Evolutionary conservation across 2,329 filamentous ascomycete species (phyloP).

Genomic region (Neofusicoccum kwambonambiense): DNA sequence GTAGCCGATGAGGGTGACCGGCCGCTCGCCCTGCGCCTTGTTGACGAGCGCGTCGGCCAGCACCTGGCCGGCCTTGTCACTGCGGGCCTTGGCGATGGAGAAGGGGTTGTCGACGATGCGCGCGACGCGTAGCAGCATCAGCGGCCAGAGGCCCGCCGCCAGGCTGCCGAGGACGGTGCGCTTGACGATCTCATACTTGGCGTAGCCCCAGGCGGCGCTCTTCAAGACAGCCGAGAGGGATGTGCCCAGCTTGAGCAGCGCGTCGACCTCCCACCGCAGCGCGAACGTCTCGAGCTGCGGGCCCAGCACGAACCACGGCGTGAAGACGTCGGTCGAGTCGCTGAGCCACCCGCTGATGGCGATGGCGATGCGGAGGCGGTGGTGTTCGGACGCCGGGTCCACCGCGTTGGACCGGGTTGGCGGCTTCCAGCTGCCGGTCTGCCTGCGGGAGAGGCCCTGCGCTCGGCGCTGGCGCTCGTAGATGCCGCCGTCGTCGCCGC

Average conservation of each 20-base stretch:
- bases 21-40: constrained; percentile 76
- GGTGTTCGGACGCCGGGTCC: constrained; percentile 3
- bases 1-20: constrained; percentile 78
- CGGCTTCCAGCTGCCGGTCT: constrained; percentile 32
- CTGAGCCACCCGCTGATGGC: constrained; percentile 80
- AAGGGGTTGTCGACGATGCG: constrained; percentile 78
- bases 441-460: background rate
- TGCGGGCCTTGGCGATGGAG: constrained; percentile 70
- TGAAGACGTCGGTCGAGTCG: constrained; percentile 67
- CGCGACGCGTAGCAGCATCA: constrained; percentile 46
- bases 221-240: constrained; percentile 75
- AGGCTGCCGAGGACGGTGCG: constrained; percentile 51
- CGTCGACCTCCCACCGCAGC: constrained; percentile 77
- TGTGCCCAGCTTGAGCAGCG: constrained; percentile 73
- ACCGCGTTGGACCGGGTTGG: constrained; percentile 22
- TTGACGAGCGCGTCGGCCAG: constrained; percentile 82
- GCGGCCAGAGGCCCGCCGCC: constrained; percentile 49
- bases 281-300: constrained; percentile 75
- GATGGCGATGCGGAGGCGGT: constrained; percentile 70
- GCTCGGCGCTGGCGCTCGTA: constrained; percentile 44
- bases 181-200: constrained; percentile 73
- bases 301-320: constrained; percentile 76
- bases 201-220: constrained; percentile 75
- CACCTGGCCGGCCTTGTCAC: constrained; percentile 76
- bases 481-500: constrained; percentile 40